Base-by-base conservation (phyloP, 176 grass and related monocot species). In the Saccharum officinarum region DNA sequence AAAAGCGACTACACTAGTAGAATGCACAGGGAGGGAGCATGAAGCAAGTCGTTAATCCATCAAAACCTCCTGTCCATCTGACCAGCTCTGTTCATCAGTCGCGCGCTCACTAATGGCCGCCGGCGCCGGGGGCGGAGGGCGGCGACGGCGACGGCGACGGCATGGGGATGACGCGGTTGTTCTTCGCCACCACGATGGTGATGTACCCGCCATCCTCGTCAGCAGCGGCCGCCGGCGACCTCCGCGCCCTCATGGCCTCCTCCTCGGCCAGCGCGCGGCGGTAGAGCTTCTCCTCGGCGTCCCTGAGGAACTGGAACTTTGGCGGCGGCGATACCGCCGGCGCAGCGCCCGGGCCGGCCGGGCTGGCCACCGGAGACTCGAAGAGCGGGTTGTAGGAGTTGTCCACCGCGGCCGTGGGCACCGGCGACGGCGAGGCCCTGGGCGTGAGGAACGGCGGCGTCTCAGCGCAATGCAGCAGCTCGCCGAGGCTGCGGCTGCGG, bases 211-310 rank as follows among this genome's bases (percentile, higher is more conserved):
- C 80, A 16, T 89, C 89, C 85, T 91, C 92, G 42, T 82, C 90
- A 44, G 77, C 76, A 65, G 69, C 66, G 69, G 69, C 81, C 25
- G 17, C 83, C 38, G 85, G 37, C 4, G 87, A 86, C 76, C 85
- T 50, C 77, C 82, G 77, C 77, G 81, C 87, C 25, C 67, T 83
- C 83, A 83, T 86, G 11, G 90, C 88, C 46, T 87, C 88, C 65
- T 97, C 95, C 49, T 97, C 92, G 38, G 87, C 80, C 37, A 94
- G 78, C 13, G 87, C 90, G 22, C 83, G 86, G 69, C 86, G 89
- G 69, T 94, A 94, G 47, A 94, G 84, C 95, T 97, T 97, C 86
- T 97, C 90, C 88, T 97, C 95, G 2, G 95, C 95, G 49, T 97
- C 95, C 77, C 87, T 86, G n/a, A 97, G 67, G 79, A 97, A 97